phyloP scores from a whole-genome alignment of 257 asterid species.

The Solanum phureja region DNA sequence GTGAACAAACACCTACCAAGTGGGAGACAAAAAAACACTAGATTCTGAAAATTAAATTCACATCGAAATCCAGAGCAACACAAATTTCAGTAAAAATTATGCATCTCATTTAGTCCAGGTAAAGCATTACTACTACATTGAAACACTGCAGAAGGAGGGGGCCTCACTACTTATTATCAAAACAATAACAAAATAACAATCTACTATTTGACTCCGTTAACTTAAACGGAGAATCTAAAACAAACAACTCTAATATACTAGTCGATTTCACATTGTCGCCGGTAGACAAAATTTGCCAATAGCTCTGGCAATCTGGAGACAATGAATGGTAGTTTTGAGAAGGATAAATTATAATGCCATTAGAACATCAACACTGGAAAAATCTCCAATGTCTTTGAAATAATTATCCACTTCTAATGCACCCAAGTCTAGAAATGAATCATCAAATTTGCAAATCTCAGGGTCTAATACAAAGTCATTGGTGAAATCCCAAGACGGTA shows the following conservation, averaged over 20 bases:
- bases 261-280: constrained; percentile 14
- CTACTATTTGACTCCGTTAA: constrained; percentile 18
- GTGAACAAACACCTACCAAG: not conserved
- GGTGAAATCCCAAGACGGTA: not conserved
- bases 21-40: not conserved
- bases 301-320: constrained; percentile 33
- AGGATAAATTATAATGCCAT: constrained; percentile 14
- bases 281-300: constrained; percentile 62
- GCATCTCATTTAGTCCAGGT: not conserved
- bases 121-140: not conserved
- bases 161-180: not conserved
- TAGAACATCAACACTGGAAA: constrained; percentile 25
- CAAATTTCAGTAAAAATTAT: not conserved
- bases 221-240: constrained; percentile 18
- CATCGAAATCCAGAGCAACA: not conserved
- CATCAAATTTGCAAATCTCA: constrained; percentile 21
- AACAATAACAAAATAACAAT: not conserved
- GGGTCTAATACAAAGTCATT: not conserved
- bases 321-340: not conserved
- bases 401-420: constrained; percentile 43
- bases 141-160: not conserved
- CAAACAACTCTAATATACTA: not conserved
- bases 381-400: constrained; percentile 40
- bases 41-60: not conserved
- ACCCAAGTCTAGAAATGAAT: constrained; percentile 28